These are phyloP conservation scores for Canavalia ensiformis DNA, from an alignment of 306 rosid species.

Conservation along the genomic window DNA sequence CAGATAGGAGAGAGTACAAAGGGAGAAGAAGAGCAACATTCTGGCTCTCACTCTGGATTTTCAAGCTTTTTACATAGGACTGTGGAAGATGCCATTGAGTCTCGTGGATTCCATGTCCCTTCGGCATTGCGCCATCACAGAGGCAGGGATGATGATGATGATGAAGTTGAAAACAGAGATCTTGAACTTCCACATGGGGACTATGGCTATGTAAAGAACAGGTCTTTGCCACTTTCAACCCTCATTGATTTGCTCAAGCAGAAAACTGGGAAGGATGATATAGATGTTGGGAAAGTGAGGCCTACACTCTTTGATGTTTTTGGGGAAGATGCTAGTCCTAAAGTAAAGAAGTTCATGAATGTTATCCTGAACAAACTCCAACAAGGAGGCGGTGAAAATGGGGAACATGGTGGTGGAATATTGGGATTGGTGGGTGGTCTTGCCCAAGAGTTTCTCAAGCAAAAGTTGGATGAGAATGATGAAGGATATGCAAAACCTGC, in stretches of 20 bases:
- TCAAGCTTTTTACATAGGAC: constrained; percentile 64
- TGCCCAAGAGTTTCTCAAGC: constrained; percentile 87
- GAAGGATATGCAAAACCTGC: constrained; percentile 87
- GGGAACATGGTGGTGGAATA: constrained; percentile 58
- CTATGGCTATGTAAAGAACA: constrained; percentile 64
- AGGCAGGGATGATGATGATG: constrained; percentile 48
- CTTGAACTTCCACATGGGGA: constrained; percentile 57
- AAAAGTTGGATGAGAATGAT: constrained; percentile 74
- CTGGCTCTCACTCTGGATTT: constrained; percentile 64
- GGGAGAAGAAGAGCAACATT: constrained; percentile 41
- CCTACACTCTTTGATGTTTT: constrained; percentile 90
- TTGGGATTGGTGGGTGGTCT: constrained; percentile 85
- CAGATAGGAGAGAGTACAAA: constrained; percentile 92
- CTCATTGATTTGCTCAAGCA: constrained; percentile 91
- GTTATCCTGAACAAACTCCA: constrained; percentile 70
- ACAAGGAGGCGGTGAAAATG: constrained; percentile 49
- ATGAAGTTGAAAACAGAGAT: constrained; percentile 59
- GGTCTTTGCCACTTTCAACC: constrained; percentile 80
- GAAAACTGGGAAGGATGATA: constrained; percentile 90
- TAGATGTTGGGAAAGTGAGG: constrained; percentile 88
- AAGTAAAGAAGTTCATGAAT: constrained; percentile 98
- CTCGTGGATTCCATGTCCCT: constrained; percentile 84
- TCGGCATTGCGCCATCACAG: constrained; percentile 47
- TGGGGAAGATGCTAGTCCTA: constrained; percentile 96
- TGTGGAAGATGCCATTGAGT: constrained; percentile 67